Base-by-base conservation (phyloP, 2,329 filamentous ascomycete species). In the Cladosporium sp. region DNA sequence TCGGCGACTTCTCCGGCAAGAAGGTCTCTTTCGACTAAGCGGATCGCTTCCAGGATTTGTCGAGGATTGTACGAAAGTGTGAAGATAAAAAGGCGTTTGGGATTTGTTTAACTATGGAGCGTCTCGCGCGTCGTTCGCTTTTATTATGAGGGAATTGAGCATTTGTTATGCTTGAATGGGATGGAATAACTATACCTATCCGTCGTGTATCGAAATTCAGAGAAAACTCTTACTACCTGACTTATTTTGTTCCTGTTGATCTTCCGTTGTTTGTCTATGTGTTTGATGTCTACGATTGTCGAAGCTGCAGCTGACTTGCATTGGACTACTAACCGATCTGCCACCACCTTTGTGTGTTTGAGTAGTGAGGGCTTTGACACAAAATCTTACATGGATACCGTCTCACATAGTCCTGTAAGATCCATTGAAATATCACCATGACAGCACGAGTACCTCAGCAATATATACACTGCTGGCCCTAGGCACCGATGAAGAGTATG, bases 1-100 rank as follows among this genome's bases (percentile, higher is more conserved):
- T 88, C 73, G 84, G 86, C 67, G 85, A 89, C 76, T 92, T 90
- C 83, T 83, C 87, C 79, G 92, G 92, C 80, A 90, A 88, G 83
- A 95, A 93, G 88, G 88, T 87, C 77, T 91, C 88, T 70, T 92
- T 92, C 78, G 69, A 72, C 48, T 64, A 64, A 63, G 56, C 56
- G 54, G 21, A 25, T 57, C 32, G 54, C 11, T 58, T 58, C 28
- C 4, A 10, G 28, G 7, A 5, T 5, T 57, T 14, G 54, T 36
- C 6, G 8, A 25, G 23, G 34, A 5, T 46, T 58, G 56, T 58
- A 58, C 34, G 34, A 58, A 23, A 23, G 36, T 58, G 56, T 25
- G 32, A 56, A 32, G n/a, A 56, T 23, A 36, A 58, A 58, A 58
- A 58, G 54, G 54, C 54, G 54, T 58, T 58, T 58, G 49, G 49